These are phyloP conservation scores for Quercus glauca DNA, from an alignment of 306 rosid species.

Conservation along the genomic window DNA sequence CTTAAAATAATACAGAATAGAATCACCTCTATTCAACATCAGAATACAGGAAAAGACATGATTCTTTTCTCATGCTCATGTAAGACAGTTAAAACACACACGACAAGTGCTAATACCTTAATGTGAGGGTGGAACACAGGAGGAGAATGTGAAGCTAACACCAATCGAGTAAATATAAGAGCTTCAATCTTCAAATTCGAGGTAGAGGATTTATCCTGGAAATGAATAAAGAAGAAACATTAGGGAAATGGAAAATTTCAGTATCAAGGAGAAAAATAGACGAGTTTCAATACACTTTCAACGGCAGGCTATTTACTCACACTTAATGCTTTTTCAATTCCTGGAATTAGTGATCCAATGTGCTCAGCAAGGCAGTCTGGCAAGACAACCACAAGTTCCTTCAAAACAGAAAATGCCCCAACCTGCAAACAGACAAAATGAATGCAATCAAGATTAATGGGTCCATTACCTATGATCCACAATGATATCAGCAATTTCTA, in stretches of 20 bases:
- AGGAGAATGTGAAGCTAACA: slow-evolving; percentile 91
- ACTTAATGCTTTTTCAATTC: slow-evolving; percentile 92
- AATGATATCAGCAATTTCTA: slow-evolving; percentile 25
- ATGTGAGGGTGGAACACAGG: slow-evolving; percentile 90
- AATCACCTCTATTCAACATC: neutral
- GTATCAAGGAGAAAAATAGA: neutral
- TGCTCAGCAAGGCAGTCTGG: slow-evolving; percentile 98
- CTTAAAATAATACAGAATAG: neutral
- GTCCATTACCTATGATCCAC: slow-evolving; percentile 7
- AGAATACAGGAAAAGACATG: neutral
- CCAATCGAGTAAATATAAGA: slow-evolving; percentile 83
- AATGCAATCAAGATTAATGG: slow-evolving; percentile 20
- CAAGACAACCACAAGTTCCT: slow-evolving; percentile 95
- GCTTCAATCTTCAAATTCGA: slow-evolving; percentile 99
- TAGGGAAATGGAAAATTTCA: slow-evolving; percentile 14
- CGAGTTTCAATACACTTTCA: neutral
- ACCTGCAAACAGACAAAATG: slow-evolving; percentile 55
- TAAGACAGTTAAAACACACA: neutral
- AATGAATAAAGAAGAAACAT: slow-evolving; percentile 1
- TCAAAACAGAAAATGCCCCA: slow-evolving; percentile 95
- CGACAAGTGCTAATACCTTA: slow-evolving; percentile 46
- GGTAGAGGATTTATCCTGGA: slow-evolving; percentile 93
- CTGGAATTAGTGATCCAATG: slow-evolving; percentile 98
- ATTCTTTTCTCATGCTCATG: neutral
- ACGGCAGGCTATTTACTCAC: slow-evolving; percentile 42